Evolutionary conservation across 2,329 filamentous ascomycete genomes (phyloP), one percentile per base, ranked within the genome.

Genomic region (Cordyceps sp.): DNA sequence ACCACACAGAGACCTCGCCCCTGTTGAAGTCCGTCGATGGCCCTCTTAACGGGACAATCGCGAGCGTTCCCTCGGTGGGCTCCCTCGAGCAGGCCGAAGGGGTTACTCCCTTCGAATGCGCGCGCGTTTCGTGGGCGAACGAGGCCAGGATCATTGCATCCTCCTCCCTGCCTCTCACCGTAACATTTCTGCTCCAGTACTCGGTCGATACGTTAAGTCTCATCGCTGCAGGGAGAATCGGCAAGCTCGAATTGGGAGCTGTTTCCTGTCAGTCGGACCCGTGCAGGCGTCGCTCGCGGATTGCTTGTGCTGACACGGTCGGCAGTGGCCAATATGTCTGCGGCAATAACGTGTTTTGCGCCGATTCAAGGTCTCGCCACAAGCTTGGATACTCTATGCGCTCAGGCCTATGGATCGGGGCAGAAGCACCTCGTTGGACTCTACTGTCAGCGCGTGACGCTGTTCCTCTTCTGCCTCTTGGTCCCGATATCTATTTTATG

Each of bases 321-420:
- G 8, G 9, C 10, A 49, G 47, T 58, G 38, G 53, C 55, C 5
- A 73, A 72, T 36, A 85, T 86, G 79, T 81, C 77, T 2, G 76
- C 77, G 5, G 81, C 73, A 37, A 85, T 86, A 40, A 79, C 72
- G 5, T 80, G 77, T 34, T 81, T 78, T 46, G 77, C 76, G 2
- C 70, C 81, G 2, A 76, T 80, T 38, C 78, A 84, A 46, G 79
- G 84, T 10, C 61, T 94, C 8, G 77, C 84, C 1, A 94, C 86
- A 1, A 81, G 77, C 36, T 62, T 94, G 14, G 86, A 94, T 53
- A 94, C 86, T 0, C 71, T 94, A 1, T 93, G 86, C 49, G 72
- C 85, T 0, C 86, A 94, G 52, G 86, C 86, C 0, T 94, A 88
- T 48, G 86, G 86, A 1, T 88, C 81, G 0, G 86, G 86, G 0